Evolutionary conservation across 805 yeast species (phyloP).

Genomic region (Spencermartinsiella europaea): DNA sequence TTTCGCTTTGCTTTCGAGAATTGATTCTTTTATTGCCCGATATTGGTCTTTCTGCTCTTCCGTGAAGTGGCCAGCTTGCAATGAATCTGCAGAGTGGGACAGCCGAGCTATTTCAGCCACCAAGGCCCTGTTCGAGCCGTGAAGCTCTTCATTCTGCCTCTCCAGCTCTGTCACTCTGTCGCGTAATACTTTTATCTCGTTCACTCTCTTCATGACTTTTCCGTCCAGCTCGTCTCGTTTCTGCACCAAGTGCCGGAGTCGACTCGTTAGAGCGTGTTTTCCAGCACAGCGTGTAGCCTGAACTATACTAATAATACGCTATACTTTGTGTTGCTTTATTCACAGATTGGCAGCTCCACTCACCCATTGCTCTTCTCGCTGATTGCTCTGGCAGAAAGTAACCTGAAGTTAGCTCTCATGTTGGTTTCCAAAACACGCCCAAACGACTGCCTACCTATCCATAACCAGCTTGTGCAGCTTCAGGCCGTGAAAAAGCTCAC

Average conservation of each 20-base stretch:
- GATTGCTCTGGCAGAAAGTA: no score
- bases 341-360: no score
- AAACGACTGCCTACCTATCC: conserved; percentile 2
- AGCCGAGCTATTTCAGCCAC: conserved; percentile 4
- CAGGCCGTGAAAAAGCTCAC: background rate
- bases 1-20: conserved; percentile 7
- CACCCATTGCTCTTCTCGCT: no score
- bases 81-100: background rate
- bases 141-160: conserved; percentile 2
- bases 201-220: background rate
- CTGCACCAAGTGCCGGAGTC: conserved; percentile 2
- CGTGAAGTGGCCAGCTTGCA: conserved; percentile 8
- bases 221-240: conserved; percentile 1
- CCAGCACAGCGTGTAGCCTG: no score
- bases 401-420: no score
- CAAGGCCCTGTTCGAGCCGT: conserved; percentile 2
- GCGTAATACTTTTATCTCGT: background rate
- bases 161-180: background rate
- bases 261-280: conserved; percentile 3
- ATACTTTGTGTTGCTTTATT: no score
- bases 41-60: conserved; percentile 7
- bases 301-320: no score
- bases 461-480: conserved; percentile 1
- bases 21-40: background rate
- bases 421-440: no score